Base-by-base conservation (phyloP, 2,329 filamentous ascomycete species). In the Cercospora sp. region DNA sequence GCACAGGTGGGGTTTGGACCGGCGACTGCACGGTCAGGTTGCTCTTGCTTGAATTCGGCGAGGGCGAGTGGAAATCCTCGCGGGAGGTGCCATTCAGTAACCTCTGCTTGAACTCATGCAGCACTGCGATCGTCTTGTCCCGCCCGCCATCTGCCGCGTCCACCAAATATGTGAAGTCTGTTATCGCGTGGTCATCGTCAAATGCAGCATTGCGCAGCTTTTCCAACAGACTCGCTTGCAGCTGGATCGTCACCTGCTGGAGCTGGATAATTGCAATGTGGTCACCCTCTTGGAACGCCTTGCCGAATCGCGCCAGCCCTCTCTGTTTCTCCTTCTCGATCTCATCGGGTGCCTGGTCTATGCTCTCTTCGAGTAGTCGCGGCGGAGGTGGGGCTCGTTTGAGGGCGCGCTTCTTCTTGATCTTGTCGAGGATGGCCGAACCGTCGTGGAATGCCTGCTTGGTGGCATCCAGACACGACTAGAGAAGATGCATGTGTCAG, bases 211-310 rank as follows among this genome's bases (percentile, higher is more conserved):
- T 73, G 26, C 71, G 63, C 64, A 78, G 72, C 72, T 76, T 75
- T 60, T 74, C 71, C 42, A 78, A 70, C 67, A 78, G 64, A 33
- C 68, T 73, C 13, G 69, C 67, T 60, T 77, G 75, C 53, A 78
- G 65, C 60, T 76, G 70, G 20, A 77, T 76, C 1, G 73, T 75
- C 63, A 78, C 74, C 57, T 74, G 69, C 70, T 76, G 75, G 64
- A 78, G 67, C 42, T 75, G 72, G 9, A 76, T 75, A 53, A 78
- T 71, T 13, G 75, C 74, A 8, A 75, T 68, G 36, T 74, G 65
- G 65, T 78, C 77, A n/a, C 76, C 77, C 16, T 72, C 60, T 45
- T 77, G 73, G 62, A 78, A 78, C 8, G 70, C 73, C 51, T 72
- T 69, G 6, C 76, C 77, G 31, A 77, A 77, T 4, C 75, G 68